Base-by-base conservation (phyloP, 306 rosid genomes). In the Aeschynomene evenia region DNA sequence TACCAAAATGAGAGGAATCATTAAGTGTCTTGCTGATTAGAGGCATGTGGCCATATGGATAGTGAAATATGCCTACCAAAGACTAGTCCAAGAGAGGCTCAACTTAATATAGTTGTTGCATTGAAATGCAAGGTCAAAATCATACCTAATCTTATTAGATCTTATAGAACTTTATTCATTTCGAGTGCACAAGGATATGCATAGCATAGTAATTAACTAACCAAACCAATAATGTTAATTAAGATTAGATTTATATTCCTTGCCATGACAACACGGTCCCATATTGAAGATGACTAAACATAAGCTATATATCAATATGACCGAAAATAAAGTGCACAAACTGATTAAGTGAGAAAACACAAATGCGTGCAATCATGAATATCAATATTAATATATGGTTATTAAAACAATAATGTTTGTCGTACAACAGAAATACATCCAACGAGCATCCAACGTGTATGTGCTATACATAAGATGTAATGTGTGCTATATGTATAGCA, bases 211-310 rank as follows among this genome's bases (percentile, higher is more conserved):
- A n/a, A n/a, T n/a, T n/a, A n/a, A 37, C 28, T 13, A 13, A 22
- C 52, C 20, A 40, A 21, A 11, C 12, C 12, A 4, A 23, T 23
- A 48, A 48, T 48, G 54, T 16, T 29, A 5, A 9, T 39, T 39
- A 39, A 39, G 4, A 40, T 37, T 40, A 31, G 37, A 63, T 34
- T 36, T 21, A 29, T 21, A 29, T 13, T 71, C 42, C 52, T 7
- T 60, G 39, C 26, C 1, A 31, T 6, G 18, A 12, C 14, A n/a
- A n/a, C 14, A 10, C 50, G 23, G 28, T 16, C 54, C 28, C 56
- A 57, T 5, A 56, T 14, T n/a, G 67, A 77, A 74, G 56, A 56
- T 54, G 63, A 80, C 77, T 73, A 13, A 51, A 64, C 59, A 65
- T 54, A 52, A 63, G 24, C 26, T 8, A 26, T 26, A 2, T n/a